Percentiles rank a stretch among this genome's conserved stretches.
phyloP scores from a whole-genome alignment of 2,329 filamentous ascomycete species.

The Harringtonia lauricola region DNA sequence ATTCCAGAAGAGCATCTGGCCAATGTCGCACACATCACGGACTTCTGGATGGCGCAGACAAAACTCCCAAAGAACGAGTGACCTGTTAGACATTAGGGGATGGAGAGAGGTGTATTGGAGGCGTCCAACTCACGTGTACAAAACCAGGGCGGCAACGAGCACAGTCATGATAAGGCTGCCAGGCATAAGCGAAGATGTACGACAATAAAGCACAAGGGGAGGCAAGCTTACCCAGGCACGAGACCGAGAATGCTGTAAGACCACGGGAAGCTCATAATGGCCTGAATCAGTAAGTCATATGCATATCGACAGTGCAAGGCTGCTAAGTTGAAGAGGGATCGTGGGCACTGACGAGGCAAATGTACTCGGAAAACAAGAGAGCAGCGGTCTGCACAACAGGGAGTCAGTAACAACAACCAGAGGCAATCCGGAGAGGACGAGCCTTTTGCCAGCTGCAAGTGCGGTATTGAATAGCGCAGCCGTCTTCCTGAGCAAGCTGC shows the following conservation, averaged over 20 bases:
- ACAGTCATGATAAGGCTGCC: constrained; percentile 62
- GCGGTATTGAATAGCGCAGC: constrained; percentile 76
- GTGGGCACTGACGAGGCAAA: constrained; percentile 49
- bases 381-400: constrained; percentile 57
- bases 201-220: constrained; percentile 1
- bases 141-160: constrained; percentile 63
- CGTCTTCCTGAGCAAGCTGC: constrained; percentile 68
- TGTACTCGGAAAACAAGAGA: constrained; percentile 88
- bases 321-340: no score
- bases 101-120: background rate
- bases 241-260: constrained; percentile 82
- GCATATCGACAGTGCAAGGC: background rate
- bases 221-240: constrained; percentile 51
- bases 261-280: constrained; percentile 93
- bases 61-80: constrained; percentile 58
- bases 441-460: constrained; percentile 92
- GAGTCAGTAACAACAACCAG: background rate
- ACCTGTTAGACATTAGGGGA: constrained; percentile 50
- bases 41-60: constrained; percentile 85
- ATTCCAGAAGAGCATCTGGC: constrained; percentile 89
- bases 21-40: constrained; percentile 86
- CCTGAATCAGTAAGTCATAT: constrained; percentile 18
- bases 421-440: constrained; percentile 16
- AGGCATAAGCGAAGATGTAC: background rate
- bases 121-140: constrained; percentile 60